Evolutionary conservation across 23 red algal genomes (phyloP).

Genomic region (Gracilariopsis chorda): DNA sequence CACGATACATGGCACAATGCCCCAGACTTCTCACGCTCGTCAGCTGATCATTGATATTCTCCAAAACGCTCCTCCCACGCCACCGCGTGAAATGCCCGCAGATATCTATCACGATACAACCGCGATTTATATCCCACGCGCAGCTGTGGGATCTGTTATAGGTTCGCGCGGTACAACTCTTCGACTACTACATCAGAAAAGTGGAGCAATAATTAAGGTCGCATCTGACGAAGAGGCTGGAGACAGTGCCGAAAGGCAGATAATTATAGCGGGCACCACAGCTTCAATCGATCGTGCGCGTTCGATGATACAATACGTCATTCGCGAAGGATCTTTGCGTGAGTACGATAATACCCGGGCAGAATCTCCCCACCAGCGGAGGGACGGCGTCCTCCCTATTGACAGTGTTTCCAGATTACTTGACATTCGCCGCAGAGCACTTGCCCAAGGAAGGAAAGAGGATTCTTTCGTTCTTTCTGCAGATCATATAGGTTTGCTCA

Average conservation of each 20-base stretch:
- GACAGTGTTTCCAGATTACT: background rate
- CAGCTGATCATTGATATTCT: slow-evolving; percentile 66
- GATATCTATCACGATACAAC: background rate
- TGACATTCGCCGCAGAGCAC: background rate
- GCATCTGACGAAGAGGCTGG: slow-evolving; percentile 65
- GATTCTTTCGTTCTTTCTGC: slow-evolving; percentile 69
- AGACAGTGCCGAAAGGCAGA: slow-evolving; percentile 41
- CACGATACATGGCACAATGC: slow-evolving; percentile 54
- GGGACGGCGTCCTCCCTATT: background rate
- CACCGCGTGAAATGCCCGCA: background rate
- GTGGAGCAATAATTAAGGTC: slow-evolving; percentile 57
- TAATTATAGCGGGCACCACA: slow-evolving; percentile 52
- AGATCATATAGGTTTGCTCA: slow-evolving; percentile 70
- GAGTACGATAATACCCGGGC: background rate
- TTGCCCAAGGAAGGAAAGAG: background rate
- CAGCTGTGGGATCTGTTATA: slow-evolving; percentile 68
- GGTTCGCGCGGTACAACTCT: slow-evolving; percentile 69
- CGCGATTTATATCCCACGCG: slow-evolving; percentile 58
- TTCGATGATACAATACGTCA: slow-evolving; percentile 55
- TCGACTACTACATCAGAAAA: slow-evolving; percentile 52
- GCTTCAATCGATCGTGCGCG: slow-evolving; percentile 58
- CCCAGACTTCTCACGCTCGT: slow-evolving; percentile 12
- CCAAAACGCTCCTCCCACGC: background rate
- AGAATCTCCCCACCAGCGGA: background rate
- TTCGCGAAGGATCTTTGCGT: slow-evolving; percentile 40